phyloP scores from a whole-genome alignment of 805 yeast species.

The Barnettozyma sucrosica region DNA sequence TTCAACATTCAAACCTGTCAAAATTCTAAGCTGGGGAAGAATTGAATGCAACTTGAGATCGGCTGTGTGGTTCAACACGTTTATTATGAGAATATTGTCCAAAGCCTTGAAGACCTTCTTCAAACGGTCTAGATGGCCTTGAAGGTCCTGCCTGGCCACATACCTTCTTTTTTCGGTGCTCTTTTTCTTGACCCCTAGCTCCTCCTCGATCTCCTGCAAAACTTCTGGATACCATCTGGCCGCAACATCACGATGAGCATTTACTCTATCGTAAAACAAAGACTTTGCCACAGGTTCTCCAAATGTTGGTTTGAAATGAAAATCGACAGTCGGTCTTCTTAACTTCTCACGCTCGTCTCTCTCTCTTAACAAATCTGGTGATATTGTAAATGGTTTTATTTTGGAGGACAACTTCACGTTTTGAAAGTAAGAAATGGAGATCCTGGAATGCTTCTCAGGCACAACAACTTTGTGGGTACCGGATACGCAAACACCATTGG shows the following conservation, averaged over 20 bases:
- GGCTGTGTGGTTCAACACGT: constrained; percentile 14
- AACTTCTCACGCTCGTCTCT: constrained; percentile 33
- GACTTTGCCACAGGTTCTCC: constrained; percentile 36
- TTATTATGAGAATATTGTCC: constrained; percentile 15
- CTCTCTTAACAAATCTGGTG: constrained; percentile 26
- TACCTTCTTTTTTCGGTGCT: not conserved
- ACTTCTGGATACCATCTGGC: constrained; percentile 37
- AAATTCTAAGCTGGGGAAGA: constrained; percentile 13
- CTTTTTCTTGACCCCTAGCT: not conserved
- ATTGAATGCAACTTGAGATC: constrained; percentile 15
- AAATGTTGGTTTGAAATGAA: constrained; percentile 35
- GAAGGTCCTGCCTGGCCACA: not conserved
- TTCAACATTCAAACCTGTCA: constrained; percentile 9
- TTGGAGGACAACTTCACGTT: constrained; percentile 34
- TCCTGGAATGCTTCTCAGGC: constrained; percentile 24
- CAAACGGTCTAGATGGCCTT: not conserved
- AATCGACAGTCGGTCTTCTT: constrained; percentile 33
- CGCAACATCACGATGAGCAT: constrained; percentile 40
- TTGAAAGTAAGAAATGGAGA: constrained; percentile 38
- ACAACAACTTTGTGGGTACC: constrained; percentile 35
- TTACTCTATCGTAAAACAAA: constrained; percentile 36
- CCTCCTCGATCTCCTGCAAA: constrained; percentile 26
- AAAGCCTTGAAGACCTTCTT: constrained; percentile 17
- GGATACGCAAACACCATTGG: constrained; percentile 41
- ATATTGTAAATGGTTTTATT: constrained; percentile 29